These are phyloP conservation scores for Kwoniella bestiolae DNA, from an alignment of 768 basidiomycete genomes.

Conservation along the genomic window DNA sequence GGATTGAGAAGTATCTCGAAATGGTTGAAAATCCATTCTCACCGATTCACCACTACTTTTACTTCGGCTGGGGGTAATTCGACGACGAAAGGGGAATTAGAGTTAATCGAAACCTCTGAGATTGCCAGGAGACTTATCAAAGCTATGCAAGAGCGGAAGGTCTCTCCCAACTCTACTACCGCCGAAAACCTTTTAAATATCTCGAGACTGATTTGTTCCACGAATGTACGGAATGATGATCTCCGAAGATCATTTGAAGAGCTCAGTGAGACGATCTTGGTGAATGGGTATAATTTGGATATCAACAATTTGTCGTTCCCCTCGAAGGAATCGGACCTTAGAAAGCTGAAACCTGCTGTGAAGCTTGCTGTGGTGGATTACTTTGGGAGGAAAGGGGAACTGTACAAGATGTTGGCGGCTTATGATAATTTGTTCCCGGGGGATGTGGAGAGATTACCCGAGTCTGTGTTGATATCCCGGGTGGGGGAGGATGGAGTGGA, in stretches of 20 bases:
- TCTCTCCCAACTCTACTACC: constrained; percentile 15
- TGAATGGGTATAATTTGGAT: constrained; percentile 16
- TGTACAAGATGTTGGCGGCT: constrained; percentile 21
- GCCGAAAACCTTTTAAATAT: constrained; percentile 22
- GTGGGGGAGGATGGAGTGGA: neutral
- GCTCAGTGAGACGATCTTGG: constrained; percentile 17
- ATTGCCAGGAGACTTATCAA: constrained; percentile 2
- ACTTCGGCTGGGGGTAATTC: neutral
- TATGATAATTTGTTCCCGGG: constrained; percentile 16
- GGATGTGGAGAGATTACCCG: constrained; percentile 8
- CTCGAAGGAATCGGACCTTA: neutral
- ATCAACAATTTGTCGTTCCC: neutral
- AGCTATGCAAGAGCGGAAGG: constrained; percentile 19
- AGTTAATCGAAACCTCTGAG: constrained; percentile 12
- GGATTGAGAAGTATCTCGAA: constrained; percentile 17
- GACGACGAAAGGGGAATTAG: constrained; percentile 1
- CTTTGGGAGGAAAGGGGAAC: constrained; percentile 13
- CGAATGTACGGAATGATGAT: neutral
- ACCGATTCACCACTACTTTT: constrained; percentile 3
- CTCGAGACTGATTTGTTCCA: constrained; percentile 9
- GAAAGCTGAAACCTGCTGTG: constrained; percentile 7
- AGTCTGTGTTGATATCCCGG: neutral
- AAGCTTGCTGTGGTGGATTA: constrained; percentile 14
- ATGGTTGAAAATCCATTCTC: constrained; percentile 18
- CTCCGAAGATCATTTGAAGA: constrained; percentile 14